Evolutionary conservation across 305 asterid genomes (phyloP), one percentile per base, ranked within the genome.

Genomic region (Fraxinus greggii): DNA sequence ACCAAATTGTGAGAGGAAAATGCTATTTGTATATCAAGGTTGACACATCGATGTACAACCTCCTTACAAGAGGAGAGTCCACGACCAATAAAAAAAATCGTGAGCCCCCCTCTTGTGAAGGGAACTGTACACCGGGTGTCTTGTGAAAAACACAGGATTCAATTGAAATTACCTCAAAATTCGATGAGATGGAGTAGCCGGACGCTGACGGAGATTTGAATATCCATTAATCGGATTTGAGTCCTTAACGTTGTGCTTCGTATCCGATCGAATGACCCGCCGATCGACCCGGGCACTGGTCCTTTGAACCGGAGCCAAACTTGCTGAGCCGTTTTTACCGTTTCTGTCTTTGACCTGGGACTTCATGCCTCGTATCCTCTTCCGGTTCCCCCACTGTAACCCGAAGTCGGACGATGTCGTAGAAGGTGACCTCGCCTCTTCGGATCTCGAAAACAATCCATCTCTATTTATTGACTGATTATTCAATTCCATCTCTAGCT

Each of bases 341-440:
- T 59, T 59, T 7, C 84, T 88, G 85, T 89, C 95, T 88, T 90
- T 90, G 2, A 78, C 87, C 79, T 85, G 91, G 42, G 84, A 87
- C 88, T 95, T 95, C 97, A 91, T 92, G 86, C 98, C 90, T 26
- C 95, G 91, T 73, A 92, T 81, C 86, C 98, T 87, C 82, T 95
- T 95, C 82, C 92, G 85, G 81, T 89, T 94, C 7, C 98, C 99
- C 97, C 96, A 91, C 90, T 92, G 99, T 86, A 94, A 87, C 1
- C 85, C 89, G 86, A 93, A 92, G 80, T 94, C 94, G 0, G 95
- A 87, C 84, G 96, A 87, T 86, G 94, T 59, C 85, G 89, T 85
- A 31, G 83, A 83, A 10, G 81, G 78, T 75, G 97, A 83, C 86
- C 87, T 87, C 75, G 91, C 81, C 76, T 59, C 69, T n/a, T 88